Percentiles rank a stretch among this genome's conserved stretches.
Evolutionary conservation across 805 yeast genomes (phyloP).

Genomic region (Novakomyces olei): DNA sequence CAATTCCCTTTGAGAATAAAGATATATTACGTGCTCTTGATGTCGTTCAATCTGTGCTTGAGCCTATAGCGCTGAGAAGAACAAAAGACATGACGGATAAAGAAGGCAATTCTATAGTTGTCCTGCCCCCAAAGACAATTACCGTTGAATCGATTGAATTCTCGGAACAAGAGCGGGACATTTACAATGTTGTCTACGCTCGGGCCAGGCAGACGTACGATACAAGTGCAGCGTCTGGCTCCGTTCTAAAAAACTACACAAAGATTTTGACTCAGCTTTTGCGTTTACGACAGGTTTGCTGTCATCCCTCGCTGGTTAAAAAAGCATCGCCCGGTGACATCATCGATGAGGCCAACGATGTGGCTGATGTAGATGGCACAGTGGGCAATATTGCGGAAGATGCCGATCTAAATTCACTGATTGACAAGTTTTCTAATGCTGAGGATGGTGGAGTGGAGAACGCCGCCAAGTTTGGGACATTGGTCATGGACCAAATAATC

Average conservation of each 20-base stretch:
- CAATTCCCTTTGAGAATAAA: conserved; percentile 59
- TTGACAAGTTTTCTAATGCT: conserved; percentile 6
- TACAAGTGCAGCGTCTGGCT: conserved; percentile 23
- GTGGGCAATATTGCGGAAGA: conserved; percentile 10
- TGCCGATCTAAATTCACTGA: conserved; percentile 10
- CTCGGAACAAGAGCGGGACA: conserved; percentile 36
- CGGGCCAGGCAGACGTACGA: conserved; percentile 31
- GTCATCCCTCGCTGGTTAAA: conserved; percentile 39
- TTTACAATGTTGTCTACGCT: conserved; percentile 47
- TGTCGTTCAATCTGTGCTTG: conserved; percentile 64
- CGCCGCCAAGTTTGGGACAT: conserved; percentile 9
- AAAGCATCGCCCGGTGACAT: conserved; percentile 7
- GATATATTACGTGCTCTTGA: conserved; percentile 51
- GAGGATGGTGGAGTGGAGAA: conserved; percentile 7
- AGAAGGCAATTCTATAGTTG: conserved; percentile 53
- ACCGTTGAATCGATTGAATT: conserved; percentile 44
- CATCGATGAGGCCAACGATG: conserved; percentile 6
- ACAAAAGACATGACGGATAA: conserved; percentile 63
- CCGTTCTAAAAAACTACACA: conserved; percentile 48
- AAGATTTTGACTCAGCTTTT: conserved; percentile 64
- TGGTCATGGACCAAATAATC: conserved; percentile 13
- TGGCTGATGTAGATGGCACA: conserved; percentile 7
- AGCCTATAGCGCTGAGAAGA: conserved; percentile 62
- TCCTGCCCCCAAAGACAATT: conserved; percentile 55
- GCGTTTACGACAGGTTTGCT: conserved; percentile 69